A percentile compares a stretch with the other conserved stretches of the same genome.
Evolutionary conservation across 345 rosid genomes (phyloP).

Genomic region (Linum trigynum): DNA sequence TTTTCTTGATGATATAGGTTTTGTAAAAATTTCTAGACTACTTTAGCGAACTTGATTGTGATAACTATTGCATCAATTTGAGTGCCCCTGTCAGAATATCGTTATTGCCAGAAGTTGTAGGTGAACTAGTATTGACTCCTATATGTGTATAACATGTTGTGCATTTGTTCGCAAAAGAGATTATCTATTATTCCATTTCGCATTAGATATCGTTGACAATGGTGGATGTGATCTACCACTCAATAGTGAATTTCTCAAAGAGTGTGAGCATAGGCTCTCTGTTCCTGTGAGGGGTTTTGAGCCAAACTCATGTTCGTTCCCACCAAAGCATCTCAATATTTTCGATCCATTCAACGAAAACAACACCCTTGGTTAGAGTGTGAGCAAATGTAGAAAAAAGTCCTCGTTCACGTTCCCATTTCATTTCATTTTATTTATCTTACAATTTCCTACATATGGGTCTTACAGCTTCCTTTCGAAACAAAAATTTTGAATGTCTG

Average conservation of each 20-base stretch:
- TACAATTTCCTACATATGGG: background rate
- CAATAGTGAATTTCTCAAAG: slow-evolving; percentile 51
- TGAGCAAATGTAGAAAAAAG: slow-evolving; percentile 77
- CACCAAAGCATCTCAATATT: slow-evolving; percentile 67
- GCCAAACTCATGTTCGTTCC: slow-evolving; percentile 44
- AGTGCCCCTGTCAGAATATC: slow-evolving; percentile 63
- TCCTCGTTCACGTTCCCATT: background rate
- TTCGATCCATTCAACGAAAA: slow-evolving; percentile 72
- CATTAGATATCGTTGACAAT: slow-evolving; percentile 51
- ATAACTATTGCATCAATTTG: slow-evolving; percentile 73
- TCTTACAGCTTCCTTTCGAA: too few species aligned
- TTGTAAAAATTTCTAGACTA: slow-evolving; percentile 77
- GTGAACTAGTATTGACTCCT: slow-evolving; percentile 29
- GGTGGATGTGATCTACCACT: slow-evolving; percentile 53
- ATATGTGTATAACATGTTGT: background rate
- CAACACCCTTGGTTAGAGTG: slow-evolving; percentile 96
- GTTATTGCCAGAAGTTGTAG: slow-evolving; percentile 51
- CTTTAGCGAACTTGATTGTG: slow-evolving; percentile 97
- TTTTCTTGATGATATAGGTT: slow-evolving; percentile 48
- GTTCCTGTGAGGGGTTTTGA: slow-evolving; percentile 57
- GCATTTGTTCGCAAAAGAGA: slow-evolving; percentile 4
- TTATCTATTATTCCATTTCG: slow-evolving; percentile 16
- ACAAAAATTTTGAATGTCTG: too few species aligned
- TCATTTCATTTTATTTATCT: background rate
- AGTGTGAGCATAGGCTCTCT: slow-evolving; percentile 45